phyloP scores from a whole-genome alignment of 2,329 filamentous ascomycete species.

The Fusarium sp. region DNA sequence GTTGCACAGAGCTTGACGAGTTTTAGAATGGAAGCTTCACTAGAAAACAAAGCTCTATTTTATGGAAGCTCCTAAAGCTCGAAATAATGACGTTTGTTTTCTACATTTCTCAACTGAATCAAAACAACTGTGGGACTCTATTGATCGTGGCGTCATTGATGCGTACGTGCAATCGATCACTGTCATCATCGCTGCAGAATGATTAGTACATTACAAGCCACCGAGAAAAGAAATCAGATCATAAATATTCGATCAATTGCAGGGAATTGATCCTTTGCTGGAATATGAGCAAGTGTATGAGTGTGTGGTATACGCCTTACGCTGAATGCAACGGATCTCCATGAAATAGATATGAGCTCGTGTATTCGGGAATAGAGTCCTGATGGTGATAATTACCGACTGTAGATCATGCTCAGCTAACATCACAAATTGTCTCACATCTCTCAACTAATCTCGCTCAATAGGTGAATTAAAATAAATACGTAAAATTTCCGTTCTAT shows the following conservation, averaged over 20 bases:
- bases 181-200: constrained; percentile 30
- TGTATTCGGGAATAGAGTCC: neutral
- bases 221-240: neutral
- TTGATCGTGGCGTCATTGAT: constrained; percentile 43
- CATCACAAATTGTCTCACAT: neutral
- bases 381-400: neutral
- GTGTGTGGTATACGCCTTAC: too few relatives aligned
- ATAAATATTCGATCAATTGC: neutral
- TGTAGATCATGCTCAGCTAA: neutral
- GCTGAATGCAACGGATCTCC: too few relatives aligned
- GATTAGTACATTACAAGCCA: neutral
- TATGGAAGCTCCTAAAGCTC: neutral
- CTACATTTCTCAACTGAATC: constrained; percentile 1
- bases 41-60: neutral
- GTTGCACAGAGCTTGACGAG: neutral
- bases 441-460: constrained; percentile 4
- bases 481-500: constrained; percentile 37
- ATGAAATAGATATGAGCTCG: too few relatives aligned
- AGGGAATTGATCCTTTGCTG: neutral
- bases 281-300: too few relatives aligned
- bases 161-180: constrained; percentile 25
- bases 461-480: constrained; percentile 30
- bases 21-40: neutral
- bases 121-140: constrained; percentile 16
- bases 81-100: constrained; percentile 11